Evolutionary conservation across 495 filamentous ascomycete genomes (phyloP).

Genomic region (Talaromyces trachyspermus): DNA sequence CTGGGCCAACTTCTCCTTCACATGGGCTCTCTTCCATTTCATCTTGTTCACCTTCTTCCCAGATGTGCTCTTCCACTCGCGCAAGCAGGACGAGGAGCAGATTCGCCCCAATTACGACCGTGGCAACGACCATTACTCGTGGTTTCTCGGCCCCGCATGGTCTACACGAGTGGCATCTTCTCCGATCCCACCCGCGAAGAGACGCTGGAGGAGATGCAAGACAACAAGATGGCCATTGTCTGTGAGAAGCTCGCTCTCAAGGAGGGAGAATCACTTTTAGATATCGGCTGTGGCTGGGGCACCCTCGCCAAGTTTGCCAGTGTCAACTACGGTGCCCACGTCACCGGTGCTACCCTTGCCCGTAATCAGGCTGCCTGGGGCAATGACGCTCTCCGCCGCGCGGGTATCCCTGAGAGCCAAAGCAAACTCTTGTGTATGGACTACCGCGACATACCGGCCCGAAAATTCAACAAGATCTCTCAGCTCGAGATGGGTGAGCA

Average conservation of each 20-base stretch:
- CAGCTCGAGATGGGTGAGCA: slow-evolving; percentile 71
- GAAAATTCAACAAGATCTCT: slow-evolving; percentile 62
- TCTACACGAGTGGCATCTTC: slow-evolving; percentile 65
- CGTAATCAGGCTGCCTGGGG: slow-evolving; percentile 68
- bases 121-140: slow-evolving; percentile 68
- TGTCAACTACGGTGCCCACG: slow-evolving; percentile 55
- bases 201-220: slow-evolving; percentile 58
- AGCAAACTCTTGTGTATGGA: slow-evolving; percentile 60
- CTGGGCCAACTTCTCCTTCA: slow-evolving; percentile 65
- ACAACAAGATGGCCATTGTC: slow-evolving; percentile 63
- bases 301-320: slow-evolving; percentile 61
- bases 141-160: slow-evolving; percentile 70
- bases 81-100: slow-evolving; percentile 68
- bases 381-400: slow-evolving; percentile 55
- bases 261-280: slow-evolving; percentile 53
- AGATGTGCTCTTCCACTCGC: slow-evolving; percentile 60
- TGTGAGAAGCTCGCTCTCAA: slow-evolving; percentile 64
- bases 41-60: slow-evolving; percentile 64
- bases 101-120: slow-evolving; percentile 70
- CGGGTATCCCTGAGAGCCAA: slow-evolving; percentile 52
- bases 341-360: slow-evolving; percentile 61
- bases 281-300: slow-evolving; percentile 68
- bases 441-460: slow-evolving; percentile 58
- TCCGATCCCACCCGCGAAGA: slow-evolving; percentile 60
- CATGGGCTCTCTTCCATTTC: slow-evolving; percentile 54